A percentile compares a stretch with the other conserved stretches of the same genome.
phyloP scores from a whole-genome alignment of 345 rosid genomes.

The Hevea brasiliensis region DNA sequence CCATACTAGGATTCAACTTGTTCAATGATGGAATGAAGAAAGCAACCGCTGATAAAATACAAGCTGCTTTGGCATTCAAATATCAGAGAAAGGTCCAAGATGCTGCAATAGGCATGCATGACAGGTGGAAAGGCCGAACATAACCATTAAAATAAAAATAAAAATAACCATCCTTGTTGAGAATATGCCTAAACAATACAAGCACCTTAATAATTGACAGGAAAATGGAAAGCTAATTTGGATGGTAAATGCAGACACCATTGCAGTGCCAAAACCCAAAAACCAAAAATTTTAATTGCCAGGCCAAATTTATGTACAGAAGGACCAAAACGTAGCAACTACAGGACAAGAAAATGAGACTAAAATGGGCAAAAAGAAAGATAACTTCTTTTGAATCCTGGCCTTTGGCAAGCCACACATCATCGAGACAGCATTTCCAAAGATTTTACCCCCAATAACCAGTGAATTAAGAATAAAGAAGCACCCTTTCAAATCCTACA shows the following conservation, averaged over 20 bases:
- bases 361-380: neutral
- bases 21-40: no score
- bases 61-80: no score
- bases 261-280: slow-evolving; percentile 10
- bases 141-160: neutral
- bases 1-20: no score
- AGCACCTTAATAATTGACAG: slow-evolving; percentile 2
- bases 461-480: slow-evolving; percentile 2
- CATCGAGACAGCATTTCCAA: neutral
- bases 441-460: slow-evolving; percentile 14
- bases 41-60: no score
- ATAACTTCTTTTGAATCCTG: neutral
- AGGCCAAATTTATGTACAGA: slow-evolving; percentile 27
- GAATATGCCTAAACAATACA: slow-evolving; percentile 15
- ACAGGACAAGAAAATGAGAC: slow-evolving; percentile 1
- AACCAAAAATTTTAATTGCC: slow-evolving; percentile 10
- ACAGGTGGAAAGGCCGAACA: no score
- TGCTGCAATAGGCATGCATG: neutral
- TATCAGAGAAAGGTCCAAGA: no score
- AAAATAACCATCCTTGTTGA: neutral
- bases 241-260: neutral
- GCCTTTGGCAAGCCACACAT: slow-evolving; percentile 8
- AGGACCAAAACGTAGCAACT: neutral
- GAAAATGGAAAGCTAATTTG: neutral
- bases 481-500: neutral